A percentile compares a stretch with the other conserved stretches of the same genome.
Evolutionary conservation across 257 asterid species (phyloP).

Genomic region (Jasminum sambac): DNA sequence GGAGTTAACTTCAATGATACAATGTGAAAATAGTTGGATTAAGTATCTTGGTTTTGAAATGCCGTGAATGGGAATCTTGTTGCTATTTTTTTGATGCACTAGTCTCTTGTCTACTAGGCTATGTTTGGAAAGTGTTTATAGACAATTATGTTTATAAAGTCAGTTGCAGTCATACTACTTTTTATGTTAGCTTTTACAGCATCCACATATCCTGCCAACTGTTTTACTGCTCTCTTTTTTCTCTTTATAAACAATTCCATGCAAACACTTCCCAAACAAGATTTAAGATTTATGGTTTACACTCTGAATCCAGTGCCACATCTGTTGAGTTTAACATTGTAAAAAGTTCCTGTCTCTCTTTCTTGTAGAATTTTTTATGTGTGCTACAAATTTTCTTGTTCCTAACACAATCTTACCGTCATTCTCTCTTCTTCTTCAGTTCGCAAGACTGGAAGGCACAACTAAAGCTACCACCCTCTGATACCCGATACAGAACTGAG

Average conservation of each 20-base stretch:
- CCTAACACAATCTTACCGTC: slow-evolving; percentile 2
- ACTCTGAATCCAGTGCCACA: too few species aligned
- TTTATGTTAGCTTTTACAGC: too few species aligned
- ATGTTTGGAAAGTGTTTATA: too few species aligned
- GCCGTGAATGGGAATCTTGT: slow-evolving; percentile 1
- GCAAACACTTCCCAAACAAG: too few species aligned
- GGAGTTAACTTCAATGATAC: slow-evolving; percentile 8
- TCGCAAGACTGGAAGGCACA: slow-evolving; percentile 86
- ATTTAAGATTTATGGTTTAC: neutral
- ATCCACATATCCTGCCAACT: too few species aligned
- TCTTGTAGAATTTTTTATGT: neutral
- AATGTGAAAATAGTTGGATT: neutral
- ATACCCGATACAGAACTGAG: slow-evolving; percentile 82
- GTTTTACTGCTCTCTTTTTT: too few species aligned
- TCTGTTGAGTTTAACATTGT: neutral
- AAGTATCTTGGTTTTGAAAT: neutral
- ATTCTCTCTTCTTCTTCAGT: slow-evolving; percentile 38
- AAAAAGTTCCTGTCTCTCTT: neutral
- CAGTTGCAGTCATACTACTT: too few species aligned
- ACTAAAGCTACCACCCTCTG: slow-evolving; percentile 66
- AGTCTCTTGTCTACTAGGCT: neutral
- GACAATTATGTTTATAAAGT: too few species aligned
- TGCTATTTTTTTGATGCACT: slow-evolving; percentile 10
- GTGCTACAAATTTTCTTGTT: slow-evolving; percentile 1
- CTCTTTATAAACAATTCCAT: too few species aligned